Percentiles rank a stretch among this genome's conserved stretches.
phyloP scores from a whole-genome alignment of 805 yeast genomes.

The Ogataea nakhonphanomensis region DNA sequence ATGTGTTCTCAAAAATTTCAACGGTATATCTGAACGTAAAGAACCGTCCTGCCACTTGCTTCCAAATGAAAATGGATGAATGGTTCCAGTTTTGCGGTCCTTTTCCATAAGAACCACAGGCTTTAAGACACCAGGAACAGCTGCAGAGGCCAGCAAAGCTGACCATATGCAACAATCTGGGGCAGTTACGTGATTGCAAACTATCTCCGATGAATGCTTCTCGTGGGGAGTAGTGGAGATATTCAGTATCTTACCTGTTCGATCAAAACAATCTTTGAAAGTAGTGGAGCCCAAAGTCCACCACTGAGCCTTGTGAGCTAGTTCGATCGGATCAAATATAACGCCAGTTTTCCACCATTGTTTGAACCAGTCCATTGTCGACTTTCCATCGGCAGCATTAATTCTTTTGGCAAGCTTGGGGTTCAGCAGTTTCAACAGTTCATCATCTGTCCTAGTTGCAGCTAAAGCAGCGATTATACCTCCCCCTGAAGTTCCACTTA shows the following conservation, averaged over 20 bases:
- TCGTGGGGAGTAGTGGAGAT: constrained; percentile 80
- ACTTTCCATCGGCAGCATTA: constrained; percentile 63
- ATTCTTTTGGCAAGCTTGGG: constrained; percentile 63
- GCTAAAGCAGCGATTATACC: constrained; percentile 73
- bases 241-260: constrained; percentile 69
- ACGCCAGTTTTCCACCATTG: constrained; percentile 77
- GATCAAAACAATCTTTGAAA: constrained; percentile 62
- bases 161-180: constrained; percentile 85
- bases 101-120: constrained; percentile 78
- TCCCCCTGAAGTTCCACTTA: constrained; percentile 81
- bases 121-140: constrained; percentile 77
- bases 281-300: constrained; percentile 73
- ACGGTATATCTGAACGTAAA: constrained; percentile 73
- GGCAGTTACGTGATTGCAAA: constrained; percentile 72
- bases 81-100: constrained; percentile 29
- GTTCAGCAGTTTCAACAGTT: constrained; percentile 49
- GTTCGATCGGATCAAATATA: constrained; percentile 65
- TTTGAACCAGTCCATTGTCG: constrained; percentile 55
- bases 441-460: constrained; percentile 67
- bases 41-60: constrained; percentile 79
- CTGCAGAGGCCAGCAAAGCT: constrained; percentile 69
- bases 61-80: constrained; percentile 70
- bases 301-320: constrained; percentile 69
- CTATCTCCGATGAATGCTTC: constrained; percentile 75
- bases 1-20: constrained; percentile 67